A percentile compares a stretch with the other conserved stretches of the same genome.
Evolutionary conservation across 768 basidiomycete species (phyloP).

Genomic region (Lentinus tigrinus): DNA sequence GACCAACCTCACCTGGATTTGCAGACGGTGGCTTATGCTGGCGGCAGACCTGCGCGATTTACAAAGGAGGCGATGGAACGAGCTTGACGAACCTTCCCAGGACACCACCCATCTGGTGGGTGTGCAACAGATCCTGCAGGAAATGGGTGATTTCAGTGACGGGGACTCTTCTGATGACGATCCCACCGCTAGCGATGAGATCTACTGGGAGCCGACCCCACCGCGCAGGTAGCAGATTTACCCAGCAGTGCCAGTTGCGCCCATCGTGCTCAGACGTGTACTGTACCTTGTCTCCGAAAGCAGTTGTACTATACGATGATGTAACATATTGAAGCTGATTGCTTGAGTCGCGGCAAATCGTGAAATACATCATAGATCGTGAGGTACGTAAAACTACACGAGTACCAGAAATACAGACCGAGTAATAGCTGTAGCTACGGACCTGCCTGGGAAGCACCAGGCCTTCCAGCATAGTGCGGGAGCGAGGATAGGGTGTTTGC

Average conservation of each 20-base stretch:
- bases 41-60: no score
- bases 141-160: neutral
- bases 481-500: no score
- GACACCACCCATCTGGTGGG: no score
- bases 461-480: no score
- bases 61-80: neutral
- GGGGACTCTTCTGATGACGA: neutral
- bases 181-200: neutral
- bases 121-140: no score
- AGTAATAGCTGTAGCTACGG: neutral
- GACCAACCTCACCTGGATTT: no score
- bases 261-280: no score
- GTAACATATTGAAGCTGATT: neutral
- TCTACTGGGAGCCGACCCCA: neutral
- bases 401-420: neutral
- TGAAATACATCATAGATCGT: slow-evolving; percentile 7
- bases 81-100: no score
- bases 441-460: neutral
- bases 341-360: neutral
- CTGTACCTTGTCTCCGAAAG: no score
- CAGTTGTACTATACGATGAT: neutral
- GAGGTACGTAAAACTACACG: neutral
- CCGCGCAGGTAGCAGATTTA: neutral
- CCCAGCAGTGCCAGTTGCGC: no score
- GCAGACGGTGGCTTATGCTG: no score